phyloP scores from a whole-genome alignment of 2,329 filamentous ascomycete genomes.

The Exophiala alcalophila region DNA sequence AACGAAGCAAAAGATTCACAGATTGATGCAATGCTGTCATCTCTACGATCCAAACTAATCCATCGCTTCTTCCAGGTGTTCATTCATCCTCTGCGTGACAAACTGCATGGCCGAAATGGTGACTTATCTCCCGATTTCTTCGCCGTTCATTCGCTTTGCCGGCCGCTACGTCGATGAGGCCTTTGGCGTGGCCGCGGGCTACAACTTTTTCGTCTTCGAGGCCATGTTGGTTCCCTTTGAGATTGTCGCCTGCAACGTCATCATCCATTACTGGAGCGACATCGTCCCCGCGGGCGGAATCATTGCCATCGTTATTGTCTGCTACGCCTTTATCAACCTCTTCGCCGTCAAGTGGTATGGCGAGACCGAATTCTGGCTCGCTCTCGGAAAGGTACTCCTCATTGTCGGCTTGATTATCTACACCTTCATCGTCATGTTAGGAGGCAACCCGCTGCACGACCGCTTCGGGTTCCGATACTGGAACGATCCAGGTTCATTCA shows the following conservation, averaged over 20 bases:
- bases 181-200: constrained; percentile 47
- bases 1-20: no score
- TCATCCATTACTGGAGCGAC: constrained; percentile 51
- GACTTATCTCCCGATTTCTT: constrained; percentile 48
- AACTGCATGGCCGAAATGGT: constrained; percentile 52
- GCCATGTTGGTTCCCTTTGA: constrained; percentile 53
- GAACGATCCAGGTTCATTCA: constrained; percentile 65
- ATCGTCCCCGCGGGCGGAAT: constrained; percentile 46
- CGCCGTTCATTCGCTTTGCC: constrained; percentile 47
- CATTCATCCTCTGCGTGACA: constrained; percentile 45
- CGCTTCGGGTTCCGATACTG: constrained; percentile 72
- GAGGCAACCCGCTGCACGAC: constrained; percentile 71
- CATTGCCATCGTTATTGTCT: constrained; percentile 45
- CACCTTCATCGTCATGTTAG: constrained; percentile 80
- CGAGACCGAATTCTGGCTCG: constrained; percentile 72
- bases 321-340: constrained; percentile 60
- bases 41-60: not conserved
- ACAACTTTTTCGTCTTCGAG: constrained; percentile 54
- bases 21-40: no score
- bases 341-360: constrained; percentile 73
- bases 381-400: constrained; percentile 68
- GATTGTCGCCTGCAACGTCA: constrained; percentile 50
- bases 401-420: constrained; percentile 70
- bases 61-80: constrained; percentile 37
- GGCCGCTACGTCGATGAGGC: constrained; percentile 50